Conservation (phyloP, 441 rosid species). For the Gossypium davidsonii region DNA sequence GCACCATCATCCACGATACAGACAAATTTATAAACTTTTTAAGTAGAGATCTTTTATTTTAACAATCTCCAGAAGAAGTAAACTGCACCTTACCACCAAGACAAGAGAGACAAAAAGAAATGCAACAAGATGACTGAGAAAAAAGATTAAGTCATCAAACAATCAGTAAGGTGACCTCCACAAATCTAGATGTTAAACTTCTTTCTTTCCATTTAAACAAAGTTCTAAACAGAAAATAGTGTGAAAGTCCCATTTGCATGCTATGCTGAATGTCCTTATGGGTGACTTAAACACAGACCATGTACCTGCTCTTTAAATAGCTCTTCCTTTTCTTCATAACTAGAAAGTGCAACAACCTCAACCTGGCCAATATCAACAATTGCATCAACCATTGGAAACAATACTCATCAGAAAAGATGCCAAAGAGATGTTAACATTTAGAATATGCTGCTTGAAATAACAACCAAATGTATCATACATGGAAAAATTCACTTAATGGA, state of each 20-base stretch:
- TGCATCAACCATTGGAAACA: slow-evolving; percentile 11
- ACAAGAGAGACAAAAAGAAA: background rate
- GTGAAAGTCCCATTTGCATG: background rate
- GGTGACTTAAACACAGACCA: background rate
- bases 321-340: slow-evolving; percentile 98
- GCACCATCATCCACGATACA: background rate
- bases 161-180: slow-evolving; percentile 3
- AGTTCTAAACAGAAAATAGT: background rate
- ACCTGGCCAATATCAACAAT: slow-evolving; percentile 47
- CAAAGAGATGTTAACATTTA: slow-evolving; percentile 2
- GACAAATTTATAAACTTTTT: background rate
- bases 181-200: background rate
- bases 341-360: slow-evolving; percentile 95
- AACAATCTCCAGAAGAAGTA: background rate
- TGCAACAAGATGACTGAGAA: background rate
- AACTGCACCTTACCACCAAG: background rate
- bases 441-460: background rate
- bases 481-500: slow-evolving; percentile 93
- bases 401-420: background rate
- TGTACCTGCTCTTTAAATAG: slow-evolving; percentile 90
- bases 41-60: background rate
- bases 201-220: slow-evolving; percentile 9
- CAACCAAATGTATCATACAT: slow-evolving; percentile 39
- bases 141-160: background rate
- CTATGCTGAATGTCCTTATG: background rate